Evolutionary conservation across 2,329 filamentous ascomycete species (phyloP).

Genomic region (Colletotrichum spinosum): DNA sequence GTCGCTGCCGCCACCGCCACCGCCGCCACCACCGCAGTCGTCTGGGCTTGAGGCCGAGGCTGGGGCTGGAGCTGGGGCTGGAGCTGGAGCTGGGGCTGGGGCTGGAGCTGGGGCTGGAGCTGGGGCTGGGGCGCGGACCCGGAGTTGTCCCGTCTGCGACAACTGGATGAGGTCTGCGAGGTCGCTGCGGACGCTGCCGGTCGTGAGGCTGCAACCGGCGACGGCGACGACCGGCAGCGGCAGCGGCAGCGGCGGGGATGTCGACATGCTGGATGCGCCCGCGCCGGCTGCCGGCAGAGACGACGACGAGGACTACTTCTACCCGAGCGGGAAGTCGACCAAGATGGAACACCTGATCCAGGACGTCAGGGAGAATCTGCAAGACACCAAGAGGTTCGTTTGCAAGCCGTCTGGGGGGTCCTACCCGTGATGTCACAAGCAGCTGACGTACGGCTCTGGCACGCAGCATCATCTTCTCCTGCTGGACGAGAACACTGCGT

Average conservation of each 20-base stretch:
- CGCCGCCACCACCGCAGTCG: no score
- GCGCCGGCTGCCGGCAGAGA: slow-evolving; percentile 1
- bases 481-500: slow-evolving; percentile 57
- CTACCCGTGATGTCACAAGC: slow-evolving; percentile 1
- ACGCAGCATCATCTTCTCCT: slow-evolving; percentile 58
- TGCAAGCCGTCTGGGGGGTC: not conserved
- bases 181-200: not conserved
- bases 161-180: slow-evolving; percentile 20
- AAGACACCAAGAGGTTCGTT: slow-evolving; percentile 43
- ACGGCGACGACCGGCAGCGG: not conserved
- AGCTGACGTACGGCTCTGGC: not conserved
- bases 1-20: no score
- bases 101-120: not conserved
- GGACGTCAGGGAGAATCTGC: slow-evolving; percentile 44
- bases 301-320: slow-evolving; percentile 43
- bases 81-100: no score
- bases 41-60: no score
- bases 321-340: slow-evolving; percentile 43
- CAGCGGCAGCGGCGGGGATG: slow-evolving; percentile 1
- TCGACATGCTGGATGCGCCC: slow-evolving; percentile 9
- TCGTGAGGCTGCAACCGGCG: not conserved
- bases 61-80: not conserved
- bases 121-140: not conserved
- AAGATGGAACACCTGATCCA: slow-evolving; percentile 48
- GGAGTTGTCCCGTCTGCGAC: slow-evolving; percentile 42